phyloP scores from a whole-genome alignment of 352 stramenopile genomes.

The Blastocystis sp. region DNA sequence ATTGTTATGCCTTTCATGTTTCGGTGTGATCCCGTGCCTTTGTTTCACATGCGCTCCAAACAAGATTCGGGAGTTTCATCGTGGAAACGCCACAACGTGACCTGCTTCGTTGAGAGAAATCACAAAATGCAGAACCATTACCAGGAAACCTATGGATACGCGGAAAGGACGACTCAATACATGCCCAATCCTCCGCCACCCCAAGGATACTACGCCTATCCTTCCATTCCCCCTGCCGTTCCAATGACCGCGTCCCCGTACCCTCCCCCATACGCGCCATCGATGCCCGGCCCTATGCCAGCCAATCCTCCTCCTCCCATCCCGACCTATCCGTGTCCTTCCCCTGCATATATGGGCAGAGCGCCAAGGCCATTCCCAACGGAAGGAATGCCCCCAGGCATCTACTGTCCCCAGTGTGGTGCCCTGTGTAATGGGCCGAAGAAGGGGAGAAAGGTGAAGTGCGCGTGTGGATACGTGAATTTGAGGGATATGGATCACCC shows the following conservation, averaged over 20 bases:
- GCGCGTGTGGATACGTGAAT: slow-evolving; percentile 44
- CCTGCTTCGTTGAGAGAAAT: too few relatives aligned
- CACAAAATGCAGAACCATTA: too few relatives aligned
- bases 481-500: not conserved
- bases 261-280: not conserved
- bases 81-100: too few relatives aligned
- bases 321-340: not conserved
- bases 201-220: slow-evolving; percentile 23
- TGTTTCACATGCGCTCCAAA: too few relatives aligned
- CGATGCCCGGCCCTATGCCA: too few relatives aligned
- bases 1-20: not conserved
- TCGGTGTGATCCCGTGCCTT: too few relatives aligned
- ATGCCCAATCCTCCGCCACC: not conserved
- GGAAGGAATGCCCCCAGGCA: not conserved
- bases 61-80: too few relatives aligned
- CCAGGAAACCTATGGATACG: too few relatives aligned
- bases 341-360: not conserved
- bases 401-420: not conserved
- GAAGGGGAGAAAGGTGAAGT: slow-evolving; percentile 23
- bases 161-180: too few relatives aligned
- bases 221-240: not conserved
- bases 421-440: not conserved
- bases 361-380: not conserved
- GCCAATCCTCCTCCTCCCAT: not conserved
- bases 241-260: not conserved